Conservation (phyloP, 352 stramenopile genomes). For the Elongisporangium prolatum region DNA sequence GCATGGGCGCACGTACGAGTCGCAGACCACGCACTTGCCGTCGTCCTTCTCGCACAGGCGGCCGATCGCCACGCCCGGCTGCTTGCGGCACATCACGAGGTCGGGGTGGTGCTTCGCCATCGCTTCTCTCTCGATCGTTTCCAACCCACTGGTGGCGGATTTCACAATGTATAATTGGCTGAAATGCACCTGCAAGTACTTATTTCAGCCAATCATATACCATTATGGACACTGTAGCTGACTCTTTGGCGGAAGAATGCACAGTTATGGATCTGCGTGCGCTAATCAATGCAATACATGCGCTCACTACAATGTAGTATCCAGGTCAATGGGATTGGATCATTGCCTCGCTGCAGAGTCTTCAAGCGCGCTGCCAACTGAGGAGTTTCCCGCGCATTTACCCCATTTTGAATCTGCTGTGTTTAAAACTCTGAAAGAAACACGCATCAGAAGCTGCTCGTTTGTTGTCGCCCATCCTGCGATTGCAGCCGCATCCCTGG, state of each 20-base stretch:
- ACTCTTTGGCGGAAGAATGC: neutral
- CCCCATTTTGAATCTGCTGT: neutral
- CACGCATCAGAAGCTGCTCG: neutral
- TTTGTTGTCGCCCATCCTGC: constrained; percentile 5
- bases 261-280: neutral
- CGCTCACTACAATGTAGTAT: too few species aligned
- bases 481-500: neutral
- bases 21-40: constrained; percentile 99
- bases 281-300: neutral
- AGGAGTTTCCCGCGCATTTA: neutral
- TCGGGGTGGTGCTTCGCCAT: constrained; percentile 99
- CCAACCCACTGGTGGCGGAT: neutral
- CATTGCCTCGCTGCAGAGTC: neutral
- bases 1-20: constrained; percentile 98
- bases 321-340: neutral
- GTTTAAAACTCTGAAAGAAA: constrained; percentile 6
- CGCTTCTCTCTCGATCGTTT: constrained; percentile 2
- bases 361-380: neutral
- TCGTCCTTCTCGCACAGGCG: constrained; percentile 99
- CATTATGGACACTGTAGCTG: neutral
- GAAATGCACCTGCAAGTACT: neutral
- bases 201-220: neutral
- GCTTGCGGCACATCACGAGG: constrained; percentile 99
- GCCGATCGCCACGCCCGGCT: constrained; percentile 96
- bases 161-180: neutral